Conservation (phyloP, 257 asterid species). For the Solanum appendiculatum region DNA sequence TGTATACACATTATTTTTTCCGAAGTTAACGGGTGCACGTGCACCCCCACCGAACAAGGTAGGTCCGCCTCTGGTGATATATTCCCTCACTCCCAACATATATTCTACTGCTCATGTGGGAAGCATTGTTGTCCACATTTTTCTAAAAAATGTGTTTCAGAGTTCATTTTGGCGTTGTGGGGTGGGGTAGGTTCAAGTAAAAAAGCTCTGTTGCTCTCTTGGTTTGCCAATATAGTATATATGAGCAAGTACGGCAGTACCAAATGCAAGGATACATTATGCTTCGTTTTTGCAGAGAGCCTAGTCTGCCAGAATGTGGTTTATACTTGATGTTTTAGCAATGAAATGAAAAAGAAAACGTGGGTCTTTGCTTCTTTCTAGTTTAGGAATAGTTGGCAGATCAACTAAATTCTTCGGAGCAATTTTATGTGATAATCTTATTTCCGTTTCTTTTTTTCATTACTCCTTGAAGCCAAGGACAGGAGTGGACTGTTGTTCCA, state of each 20-base stretch:
- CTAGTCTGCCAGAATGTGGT: not conserved
- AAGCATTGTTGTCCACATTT: not conserved
- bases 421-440: not conserved
- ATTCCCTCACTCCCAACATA: not conserved
- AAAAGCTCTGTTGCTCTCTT: not conserved
- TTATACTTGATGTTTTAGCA: not conserved
- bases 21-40: no score
- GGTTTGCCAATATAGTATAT: not conserved
- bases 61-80: no score
- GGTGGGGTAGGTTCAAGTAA: not conserved
- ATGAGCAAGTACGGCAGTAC: not conserved
- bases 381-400: not conserved
- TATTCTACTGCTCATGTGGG: not conserved
- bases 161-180: not conserved
- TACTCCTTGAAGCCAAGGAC: not conserved
- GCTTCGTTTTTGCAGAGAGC: not conserved
- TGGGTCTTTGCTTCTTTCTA: not conserved
- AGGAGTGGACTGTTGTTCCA: not conserved
- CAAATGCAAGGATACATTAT: not conserved
- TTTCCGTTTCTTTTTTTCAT: not conserved
- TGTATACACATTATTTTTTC: no score
- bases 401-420: not conserved
- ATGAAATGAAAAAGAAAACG: not conserved
- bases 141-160: not conserved
- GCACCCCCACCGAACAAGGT: no score